Evolutionary conservation across 768 basidiomycete genomes (phyloP).

Genomic region (Boletus subparvulus): DNA sequence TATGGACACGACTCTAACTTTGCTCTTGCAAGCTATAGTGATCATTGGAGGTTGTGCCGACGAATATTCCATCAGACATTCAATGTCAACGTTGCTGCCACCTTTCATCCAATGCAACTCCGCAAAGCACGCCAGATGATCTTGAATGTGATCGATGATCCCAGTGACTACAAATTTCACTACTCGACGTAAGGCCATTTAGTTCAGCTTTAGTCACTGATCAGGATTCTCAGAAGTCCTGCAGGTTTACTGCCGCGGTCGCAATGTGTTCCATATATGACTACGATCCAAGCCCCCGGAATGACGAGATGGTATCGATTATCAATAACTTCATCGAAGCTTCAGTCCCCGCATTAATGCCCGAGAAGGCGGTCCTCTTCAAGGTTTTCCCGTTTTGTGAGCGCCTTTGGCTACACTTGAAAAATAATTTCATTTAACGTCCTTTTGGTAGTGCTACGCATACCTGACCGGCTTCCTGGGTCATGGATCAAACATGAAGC

Average conservation of each 20-base stretch:
- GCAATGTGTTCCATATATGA: constrained; percentile 18
- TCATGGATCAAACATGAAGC: too few relatives aligned
- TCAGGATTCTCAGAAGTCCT: neutral
- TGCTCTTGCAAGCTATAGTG: too few relatives aligned
- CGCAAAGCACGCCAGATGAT: too few relatives aligned
- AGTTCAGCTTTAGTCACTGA: neutral
- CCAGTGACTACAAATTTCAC: too few relatives aligned
- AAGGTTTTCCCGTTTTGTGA: constrained; percentile 19
- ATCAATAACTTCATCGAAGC: constrained; percentile 8
- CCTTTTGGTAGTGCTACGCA: too few relatives aligned
- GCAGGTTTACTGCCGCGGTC: constrained; percentile 35
- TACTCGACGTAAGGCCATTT: constrained; percentile 5
- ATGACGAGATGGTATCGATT: neutral
- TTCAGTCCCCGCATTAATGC: constrained; percentile 6
- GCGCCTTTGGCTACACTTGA: neutral
- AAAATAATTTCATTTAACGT: neutral
- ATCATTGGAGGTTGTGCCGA: too few relatives aligned
- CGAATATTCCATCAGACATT: too few relatives aligned
- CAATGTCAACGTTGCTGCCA: too few relatives aligned
- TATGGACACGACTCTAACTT: constrained; percentile 12
- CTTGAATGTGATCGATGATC: too few relatives aligned
- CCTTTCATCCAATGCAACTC: too few relatives aligned
- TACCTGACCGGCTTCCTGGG: too few relatives aligned
- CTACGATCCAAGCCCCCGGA: constrained; percentile 16
- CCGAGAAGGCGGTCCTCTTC: constrained; percentile 16